Evolutionary conservation across 495 filamentous ascomycete species (phyloP).

Genomic region (Penicillium riverlandense): DNA sequence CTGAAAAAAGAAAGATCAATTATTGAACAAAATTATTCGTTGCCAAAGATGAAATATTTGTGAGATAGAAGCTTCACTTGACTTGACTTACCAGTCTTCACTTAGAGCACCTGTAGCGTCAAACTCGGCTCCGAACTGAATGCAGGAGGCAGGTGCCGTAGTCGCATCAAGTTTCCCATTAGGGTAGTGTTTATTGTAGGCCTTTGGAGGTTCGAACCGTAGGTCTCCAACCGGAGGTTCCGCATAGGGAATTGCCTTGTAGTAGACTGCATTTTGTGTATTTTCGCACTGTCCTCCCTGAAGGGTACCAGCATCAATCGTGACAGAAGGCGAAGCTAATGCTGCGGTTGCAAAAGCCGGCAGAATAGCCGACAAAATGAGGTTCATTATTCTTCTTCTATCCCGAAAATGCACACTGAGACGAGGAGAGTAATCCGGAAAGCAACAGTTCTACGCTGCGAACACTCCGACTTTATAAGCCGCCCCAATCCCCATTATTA

Average conservation of each 20-base stretch:
- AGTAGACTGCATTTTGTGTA: constrained; percentile 15
- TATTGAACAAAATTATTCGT: not conserved
- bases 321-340: constrained; percentile 3
- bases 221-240: constrained; percentile 15
- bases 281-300: constrained; percentile 12
- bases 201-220: constrained; percentile 15
- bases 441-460: no score
- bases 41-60: not conserved
- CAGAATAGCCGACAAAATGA: constrained; percentile 11
- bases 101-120: constrained; percentile 12
- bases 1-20: constrained; percentile 2
- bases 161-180: constrained; percentile 8
- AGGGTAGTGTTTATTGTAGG: constrained; percentile 5
- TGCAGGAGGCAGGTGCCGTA: constrained; percentile 15
- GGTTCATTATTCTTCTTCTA: constrained; percentile 7
- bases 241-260: constrained; percentile 26
- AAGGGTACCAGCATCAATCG: constrained; percentile 1
- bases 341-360: constrained; percentile 4
- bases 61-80: not conserved
- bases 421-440: no score
- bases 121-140: constrained; percentile 18
- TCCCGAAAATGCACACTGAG: no score
- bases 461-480: no score
- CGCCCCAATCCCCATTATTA: no score
- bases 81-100: constrained; percentile 22